Evolutionary conservation across 1,284 basidiomycete genomes (phyloP).

Genomic region (Somion occarium): DNA sequence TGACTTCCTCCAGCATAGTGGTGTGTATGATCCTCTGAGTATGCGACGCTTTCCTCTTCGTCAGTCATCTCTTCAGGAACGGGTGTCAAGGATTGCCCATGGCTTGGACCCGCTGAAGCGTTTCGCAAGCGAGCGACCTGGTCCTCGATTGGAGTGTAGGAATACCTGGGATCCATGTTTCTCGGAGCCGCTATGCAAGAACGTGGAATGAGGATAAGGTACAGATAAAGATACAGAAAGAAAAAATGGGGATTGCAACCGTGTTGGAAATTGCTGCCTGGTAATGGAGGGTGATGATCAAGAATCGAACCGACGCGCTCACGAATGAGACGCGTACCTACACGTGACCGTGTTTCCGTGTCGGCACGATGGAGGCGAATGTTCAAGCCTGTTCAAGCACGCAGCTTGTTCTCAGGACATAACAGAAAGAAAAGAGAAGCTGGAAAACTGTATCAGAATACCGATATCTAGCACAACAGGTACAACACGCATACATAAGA

Average conservation of each 20-base stretch:
- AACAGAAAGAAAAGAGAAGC: too few species aligned
- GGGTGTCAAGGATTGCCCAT: conserved; percentile 2
- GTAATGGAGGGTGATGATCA: too few species aligned
- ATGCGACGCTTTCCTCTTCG: background rate
- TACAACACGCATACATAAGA: too few species aligned
- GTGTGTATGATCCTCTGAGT: background rate
- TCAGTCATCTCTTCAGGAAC: conserved; percentile 3
- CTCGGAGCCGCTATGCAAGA: background rate
- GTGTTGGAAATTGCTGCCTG: background rate
- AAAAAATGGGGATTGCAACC: too few species aligned
- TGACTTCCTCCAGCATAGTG: background rate
- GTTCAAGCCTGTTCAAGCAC: too few species aligned
- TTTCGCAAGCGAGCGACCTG: background rate
- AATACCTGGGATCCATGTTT: background rate
- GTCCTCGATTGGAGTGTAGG: conserved; percentile 2
- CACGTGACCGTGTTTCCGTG: background rate
- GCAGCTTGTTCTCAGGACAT: too few species aligned
- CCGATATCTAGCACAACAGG: too few species aligned
- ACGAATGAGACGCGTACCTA: background rate
- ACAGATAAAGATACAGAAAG: background rate
- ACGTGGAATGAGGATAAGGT: background rate
- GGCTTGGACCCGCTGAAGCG: background rate
- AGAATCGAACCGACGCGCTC: background rate
- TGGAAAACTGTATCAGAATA: too few species aligned
- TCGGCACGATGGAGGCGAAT: too few species aligned